Conservation (phyloP, 331 rosid genomes). For the Prunus yedoensis region DNA sequence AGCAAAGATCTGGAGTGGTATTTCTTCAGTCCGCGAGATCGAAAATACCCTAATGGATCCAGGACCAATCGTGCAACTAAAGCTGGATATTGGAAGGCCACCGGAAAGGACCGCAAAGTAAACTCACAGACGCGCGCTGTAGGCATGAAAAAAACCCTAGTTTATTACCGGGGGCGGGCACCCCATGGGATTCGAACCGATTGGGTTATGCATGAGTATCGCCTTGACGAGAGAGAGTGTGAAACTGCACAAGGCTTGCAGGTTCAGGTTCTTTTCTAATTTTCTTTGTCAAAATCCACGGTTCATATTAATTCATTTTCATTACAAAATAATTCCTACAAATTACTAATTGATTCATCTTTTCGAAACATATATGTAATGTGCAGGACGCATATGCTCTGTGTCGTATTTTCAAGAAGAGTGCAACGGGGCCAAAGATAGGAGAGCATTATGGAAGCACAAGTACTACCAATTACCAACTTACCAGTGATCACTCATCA, state of each 20-base stretch:
- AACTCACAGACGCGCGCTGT: constrained; percentile 63
- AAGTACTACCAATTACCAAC: constrained; percentile 38
- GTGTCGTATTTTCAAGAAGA: constrained; percentile 89
- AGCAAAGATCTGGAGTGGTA: constrained; percentile 99
- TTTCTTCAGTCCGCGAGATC: constrained; percentile 86
- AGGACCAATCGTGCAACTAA: constrained; percentile 95
- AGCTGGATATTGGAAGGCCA: constrained; percentile 96
- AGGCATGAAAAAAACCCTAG: constrained; percentile 98
- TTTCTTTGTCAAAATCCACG: neutral
- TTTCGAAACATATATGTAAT: neutral
- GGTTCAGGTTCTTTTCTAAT: constrained; percentile 32
- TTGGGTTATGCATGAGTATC: constrained; percentile 99
- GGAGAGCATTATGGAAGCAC: constrained; percentile 53
- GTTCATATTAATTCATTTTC: neutral
- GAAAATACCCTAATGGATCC: constrained; percentile 96
- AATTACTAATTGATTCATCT: neutral
- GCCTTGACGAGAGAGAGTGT: constrained; percentile 86
- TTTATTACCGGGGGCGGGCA: constrained; percentile 93
- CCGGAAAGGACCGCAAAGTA: constrained; percentile 92
- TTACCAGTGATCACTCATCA: constrained; percentile 67
- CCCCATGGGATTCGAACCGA: constrained; percentile 87
- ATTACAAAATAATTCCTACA: too few relatives aligned
- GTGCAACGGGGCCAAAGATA: constrained; percentile 50
- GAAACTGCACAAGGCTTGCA: constrained; percentile 67
- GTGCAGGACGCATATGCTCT: constrained; percentile 91